Evolutionary conservation across 768 basidiomycete genomes (phyloP).

Genomic region (Symmetrospora coprosmae): DNA sequence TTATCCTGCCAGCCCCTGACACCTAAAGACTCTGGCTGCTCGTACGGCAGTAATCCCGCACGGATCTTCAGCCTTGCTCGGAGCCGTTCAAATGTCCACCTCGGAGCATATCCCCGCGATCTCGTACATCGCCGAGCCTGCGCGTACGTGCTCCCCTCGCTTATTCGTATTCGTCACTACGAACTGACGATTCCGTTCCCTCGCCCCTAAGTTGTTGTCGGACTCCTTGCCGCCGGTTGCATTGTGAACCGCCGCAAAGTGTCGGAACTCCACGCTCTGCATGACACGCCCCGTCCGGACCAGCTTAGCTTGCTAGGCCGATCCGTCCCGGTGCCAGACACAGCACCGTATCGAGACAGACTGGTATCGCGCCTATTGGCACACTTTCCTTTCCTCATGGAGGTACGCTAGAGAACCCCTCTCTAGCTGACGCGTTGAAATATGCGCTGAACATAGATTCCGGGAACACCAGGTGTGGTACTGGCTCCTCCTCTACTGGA

Average conservation of each 20-base stretch:
- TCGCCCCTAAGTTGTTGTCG: neutral
- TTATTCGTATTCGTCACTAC: neutral
- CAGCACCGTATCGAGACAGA: neutral
- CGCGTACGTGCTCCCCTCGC: neutral
- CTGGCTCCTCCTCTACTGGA: conserved; percentile 7
- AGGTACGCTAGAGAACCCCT: neutral
- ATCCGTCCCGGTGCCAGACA: neutral
- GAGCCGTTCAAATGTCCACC: neutral
- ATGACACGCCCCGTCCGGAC: neutral
- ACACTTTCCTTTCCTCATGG: conserved; percentile 8
- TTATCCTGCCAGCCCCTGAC: no score
- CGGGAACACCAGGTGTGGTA: no score
- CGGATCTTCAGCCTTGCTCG: no score
- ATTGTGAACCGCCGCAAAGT: neutral
- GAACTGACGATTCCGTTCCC: no score
- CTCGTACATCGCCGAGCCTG: conserved; percentile 11
- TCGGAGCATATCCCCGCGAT: conserved; percentile 9
- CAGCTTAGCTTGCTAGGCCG: neutral
- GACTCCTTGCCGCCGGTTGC: conserved; percentile 2
- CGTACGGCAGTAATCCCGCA: no score
- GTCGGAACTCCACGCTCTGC: neutral
- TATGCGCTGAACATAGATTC: neutral
- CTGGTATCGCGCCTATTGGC: neutral
- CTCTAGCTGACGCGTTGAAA: neutral
- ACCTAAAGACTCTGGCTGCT: no score